phyloP scores from a whole-genome alignment of 768 basidiomycete species.

The Psilocybe azurescens region DNA sequence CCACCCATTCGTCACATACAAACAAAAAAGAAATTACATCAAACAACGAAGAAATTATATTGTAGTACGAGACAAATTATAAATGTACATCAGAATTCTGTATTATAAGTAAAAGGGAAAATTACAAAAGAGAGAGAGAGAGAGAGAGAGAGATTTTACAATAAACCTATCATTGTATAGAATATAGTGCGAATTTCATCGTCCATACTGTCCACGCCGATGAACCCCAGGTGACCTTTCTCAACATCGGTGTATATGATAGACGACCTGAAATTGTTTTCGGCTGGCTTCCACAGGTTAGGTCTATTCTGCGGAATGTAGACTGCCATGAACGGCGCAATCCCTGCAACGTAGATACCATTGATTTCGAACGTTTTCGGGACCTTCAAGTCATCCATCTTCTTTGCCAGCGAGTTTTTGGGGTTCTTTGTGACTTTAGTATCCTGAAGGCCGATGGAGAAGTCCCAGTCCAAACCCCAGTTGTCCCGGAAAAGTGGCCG shows the following conservation, averaged over 20 bases:
- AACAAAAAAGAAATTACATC: neutral
- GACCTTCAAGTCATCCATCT: conserved; percentile 17
- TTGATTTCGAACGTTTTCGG: conserved; percentile 28
- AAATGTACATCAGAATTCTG: neutral
- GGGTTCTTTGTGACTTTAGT: conserved; percentile 16
- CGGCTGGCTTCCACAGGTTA: conserved; percentile 25
- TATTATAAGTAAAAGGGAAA: neutral
- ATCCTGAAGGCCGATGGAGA: conserved; percentile 24
- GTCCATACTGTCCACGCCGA: conserved; percentile 41
- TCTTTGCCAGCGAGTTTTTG: conserved; percentile 19
- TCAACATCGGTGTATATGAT: conserved; percentile 34
- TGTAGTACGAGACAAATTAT: neutral
- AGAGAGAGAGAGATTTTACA: conserved; percentile 2
- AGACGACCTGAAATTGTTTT: conserved; percentile 23
- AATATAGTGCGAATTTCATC: conserved; percentile 30
- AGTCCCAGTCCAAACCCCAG: conserved; percentile 40
- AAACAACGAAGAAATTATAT: neutral
- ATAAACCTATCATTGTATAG: conserved; percentile 40
- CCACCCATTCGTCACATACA: neutral
- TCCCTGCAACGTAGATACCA: conserved; percentile 30
- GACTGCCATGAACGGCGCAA: conserved; percentile 21
- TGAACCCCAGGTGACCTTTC: conserved; percentile 42
- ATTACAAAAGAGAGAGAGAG: neutral
- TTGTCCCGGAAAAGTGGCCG: conserved; percentile 28
- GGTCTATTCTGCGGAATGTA: conserved; percentile 17